phyloP scores from a whole-genome alignment of 176 grass and related monocot genomes.

The Zizania latifolia region DNA sequence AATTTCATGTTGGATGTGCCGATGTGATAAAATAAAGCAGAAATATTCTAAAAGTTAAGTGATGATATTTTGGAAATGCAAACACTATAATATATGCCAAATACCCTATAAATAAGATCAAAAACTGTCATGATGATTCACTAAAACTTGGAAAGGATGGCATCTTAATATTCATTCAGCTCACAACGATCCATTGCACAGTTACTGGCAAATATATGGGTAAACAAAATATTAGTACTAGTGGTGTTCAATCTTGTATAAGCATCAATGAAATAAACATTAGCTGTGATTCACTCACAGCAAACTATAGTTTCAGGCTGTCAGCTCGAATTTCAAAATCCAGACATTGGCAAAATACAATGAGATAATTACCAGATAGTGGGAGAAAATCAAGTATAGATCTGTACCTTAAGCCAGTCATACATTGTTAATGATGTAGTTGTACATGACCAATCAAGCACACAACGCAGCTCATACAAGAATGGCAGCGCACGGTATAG shows the following conservation, averaged over 20 bases:
- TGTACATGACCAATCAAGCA: slow-evolving; percentile 98
- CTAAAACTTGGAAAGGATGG: too few species aligned
- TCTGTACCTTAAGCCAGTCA: slow-evolving; percentile 93
- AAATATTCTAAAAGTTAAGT: not conserved
- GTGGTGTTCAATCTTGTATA: not conserved
- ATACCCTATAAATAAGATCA: not conserved
- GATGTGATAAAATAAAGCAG: not conserved
- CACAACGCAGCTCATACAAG: slow-evolving; percentile 92
- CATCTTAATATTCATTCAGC: too few species aligned
- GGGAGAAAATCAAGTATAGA: not conserved
- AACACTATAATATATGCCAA: not conserved
- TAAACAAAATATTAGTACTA: not conserved
- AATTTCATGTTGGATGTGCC: not conserved
- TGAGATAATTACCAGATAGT: not conserved
- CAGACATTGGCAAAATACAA: not conserved
- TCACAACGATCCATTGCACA: too few species aligned
- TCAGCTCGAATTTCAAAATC: not conserved
- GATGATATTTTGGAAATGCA: not conserved
- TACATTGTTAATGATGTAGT: slow-evolving; percentile 98
- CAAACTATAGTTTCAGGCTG: not conserved
- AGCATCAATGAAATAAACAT: not conserved
- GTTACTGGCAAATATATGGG: not conserved
- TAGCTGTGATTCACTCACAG: not conserved
- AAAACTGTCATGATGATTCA: too few species aligned
- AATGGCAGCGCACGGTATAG: slow-evolving; percentile 89